Evolutionary conservation across 371 early-diverging fungal species (phyloP).

Genomic region (Thermomucor indicae-seudaticae): DNA sequence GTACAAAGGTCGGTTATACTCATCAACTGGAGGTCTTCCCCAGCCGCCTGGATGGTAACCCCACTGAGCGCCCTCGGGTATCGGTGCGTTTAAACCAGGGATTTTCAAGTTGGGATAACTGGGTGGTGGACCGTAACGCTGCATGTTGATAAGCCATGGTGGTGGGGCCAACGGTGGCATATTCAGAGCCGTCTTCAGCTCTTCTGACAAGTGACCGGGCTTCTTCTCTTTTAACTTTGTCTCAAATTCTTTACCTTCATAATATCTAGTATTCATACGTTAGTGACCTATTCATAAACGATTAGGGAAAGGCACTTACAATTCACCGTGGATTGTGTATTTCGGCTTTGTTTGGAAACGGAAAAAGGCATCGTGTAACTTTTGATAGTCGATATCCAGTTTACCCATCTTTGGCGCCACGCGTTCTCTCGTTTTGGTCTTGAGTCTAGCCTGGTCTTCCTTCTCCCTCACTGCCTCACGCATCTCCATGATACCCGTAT

Average conservation of each 20-base stretch:
- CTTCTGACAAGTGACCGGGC: constrained; percentile 88
- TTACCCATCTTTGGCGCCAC: constrained; percentile 95
- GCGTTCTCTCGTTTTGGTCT: constrained; percentile 86
- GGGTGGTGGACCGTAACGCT: constrained; percentile 97
- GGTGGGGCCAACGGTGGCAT: constrained; percentile 96
- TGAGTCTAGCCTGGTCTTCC: constrained; percentile 71
- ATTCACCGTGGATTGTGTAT: constrained; percentile 82
- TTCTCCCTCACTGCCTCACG: constrained; percentile 87
- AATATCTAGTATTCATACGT: constrained; percentile 58
- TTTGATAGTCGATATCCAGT: constrained; percentile 94
- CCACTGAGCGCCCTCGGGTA: constrained; percentile 98
- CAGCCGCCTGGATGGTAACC: constrained; percentile 98
- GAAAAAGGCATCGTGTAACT: constrained; percentile 97
- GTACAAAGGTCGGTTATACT: constrained; percentile 90
- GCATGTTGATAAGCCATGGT: constrained; percentile 99
- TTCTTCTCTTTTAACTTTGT: constrained; percentile 83
- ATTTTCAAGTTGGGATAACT: constrained; percentile 91
- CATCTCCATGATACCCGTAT: constrained; percentile 97
- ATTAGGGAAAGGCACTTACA: constrained; percentile 50
- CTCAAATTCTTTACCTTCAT: constrained; percentile 97
- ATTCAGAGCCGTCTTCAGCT: constrained; percentile 81
- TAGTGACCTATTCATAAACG: not conserved
- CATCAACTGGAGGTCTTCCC: constrained; percentile 98
- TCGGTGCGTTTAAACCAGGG: constrained; percentile 96
- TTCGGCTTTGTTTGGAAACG: constrained; percentile 87